Conservation (phyloP, 2,329 filamentous ascomycete genomes). For the Cadophora malorum region DNA sequence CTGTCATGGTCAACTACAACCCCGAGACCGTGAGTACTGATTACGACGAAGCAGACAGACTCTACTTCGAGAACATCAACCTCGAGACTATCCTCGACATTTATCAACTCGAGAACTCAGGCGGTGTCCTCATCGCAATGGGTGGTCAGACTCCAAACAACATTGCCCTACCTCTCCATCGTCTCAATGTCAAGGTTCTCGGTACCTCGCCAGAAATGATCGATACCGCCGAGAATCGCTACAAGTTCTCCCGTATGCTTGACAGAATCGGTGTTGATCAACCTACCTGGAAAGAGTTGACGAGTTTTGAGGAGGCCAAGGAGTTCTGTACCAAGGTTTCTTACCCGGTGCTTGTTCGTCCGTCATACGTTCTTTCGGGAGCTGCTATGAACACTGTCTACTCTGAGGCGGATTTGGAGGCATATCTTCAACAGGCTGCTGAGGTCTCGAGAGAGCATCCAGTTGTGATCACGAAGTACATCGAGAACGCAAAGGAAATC, state of each 20-base stretch:
- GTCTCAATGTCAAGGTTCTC: constrained; percentile 88
- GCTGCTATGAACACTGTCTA: constrained; percentile 99
- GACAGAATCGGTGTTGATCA: constrained; percentile 95
- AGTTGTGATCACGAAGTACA: constrained; percentile 99
- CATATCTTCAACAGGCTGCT: constrained; percentile 86
- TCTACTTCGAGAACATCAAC: constrained; percentile 97
- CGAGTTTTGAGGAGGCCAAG: constrained; percentile 88
- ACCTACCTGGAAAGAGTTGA: constrained; percentile 97
- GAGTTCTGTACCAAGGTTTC: constrained; percentile 86
- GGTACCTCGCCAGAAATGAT: constrained; percentile 99
- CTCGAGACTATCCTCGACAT: constrained; percentile 92
- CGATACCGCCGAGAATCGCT: constrained; percentile 94
- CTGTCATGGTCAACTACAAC: constrained; percentile 95
- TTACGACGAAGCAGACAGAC: constrained; percentile 90
- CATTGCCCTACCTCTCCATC: constrained; percentile 87
- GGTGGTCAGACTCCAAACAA: constrained; percentile 98
- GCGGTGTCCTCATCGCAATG: constrained; percentile 91
- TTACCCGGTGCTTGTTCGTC: constrained; percentile 93
- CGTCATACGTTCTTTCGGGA: constrained; percentile 95
- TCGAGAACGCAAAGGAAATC: constrained; percentile 98
- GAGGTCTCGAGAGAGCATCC: constrained; percentile 95
- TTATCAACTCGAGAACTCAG: constrained; percentile 83
- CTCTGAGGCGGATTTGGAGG: constrained; percentile 89
- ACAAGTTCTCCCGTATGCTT: constrained; percentile 98
- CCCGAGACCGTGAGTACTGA: constrained; percentile 90